Evolutionary conservation across 164 flowering plant genomes (phyloP).

Genomic region (Euptelea pleiosperma): DNA sequence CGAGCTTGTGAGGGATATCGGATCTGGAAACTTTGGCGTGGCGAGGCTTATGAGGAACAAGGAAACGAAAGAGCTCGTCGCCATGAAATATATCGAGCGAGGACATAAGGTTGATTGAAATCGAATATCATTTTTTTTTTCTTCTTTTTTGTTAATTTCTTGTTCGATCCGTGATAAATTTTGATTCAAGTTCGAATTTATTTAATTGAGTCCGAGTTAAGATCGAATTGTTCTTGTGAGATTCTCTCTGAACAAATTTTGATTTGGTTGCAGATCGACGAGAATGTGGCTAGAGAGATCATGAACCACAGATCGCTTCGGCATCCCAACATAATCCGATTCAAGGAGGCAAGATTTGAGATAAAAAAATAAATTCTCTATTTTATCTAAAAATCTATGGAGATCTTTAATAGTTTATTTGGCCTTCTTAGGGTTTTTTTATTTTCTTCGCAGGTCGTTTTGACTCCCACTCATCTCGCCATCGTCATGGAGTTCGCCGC

Average conservation of each 20-base stretch:
- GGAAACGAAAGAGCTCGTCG: slow-evolving; percentile 53
- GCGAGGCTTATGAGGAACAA: slow-evolving; percentile 58
- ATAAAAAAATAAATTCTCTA: no score
- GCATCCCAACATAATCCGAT: slow-evolving; percentile 82
- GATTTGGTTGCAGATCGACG: slow-evolving; percentile 55
- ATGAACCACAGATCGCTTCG: slow-evolving; percentile 76
- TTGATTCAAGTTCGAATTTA: no score
- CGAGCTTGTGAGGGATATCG: slow-evolving; percentile 55
- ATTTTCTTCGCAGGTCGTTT: slow-evolving; percentile 54
- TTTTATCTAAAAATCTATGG: background rate
- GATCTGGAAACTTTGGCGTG: no score
- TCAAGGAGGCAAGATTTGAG: slow-evolving; percentile 62
- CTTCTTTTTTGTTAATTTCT: no score
- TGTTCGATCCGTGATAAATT: no score
- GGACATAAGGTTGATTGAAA: slow-evolving; percentile 57
- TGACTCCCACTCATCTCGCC: slow-evolving; percentile 71
- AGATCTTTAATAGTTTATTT: no score
- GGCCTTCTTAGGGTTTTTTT: background rate
- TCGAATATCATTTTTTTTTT: no score
- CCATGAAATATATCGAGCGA: slow-evolving; percentile 60
- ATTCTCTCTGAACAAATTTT: background rate
- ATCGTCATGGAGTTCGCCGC: slow-evolving; percentile 92
- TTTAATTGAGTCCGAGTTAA: no score
- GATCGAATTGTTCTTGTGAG: background rate
- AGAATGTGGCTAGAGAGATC: slow-evolving; percentile 84